phyloP scores from a whole-genome alignment of 1,284 basidiomycete species.

The Termitomyces sp. region DNA sequence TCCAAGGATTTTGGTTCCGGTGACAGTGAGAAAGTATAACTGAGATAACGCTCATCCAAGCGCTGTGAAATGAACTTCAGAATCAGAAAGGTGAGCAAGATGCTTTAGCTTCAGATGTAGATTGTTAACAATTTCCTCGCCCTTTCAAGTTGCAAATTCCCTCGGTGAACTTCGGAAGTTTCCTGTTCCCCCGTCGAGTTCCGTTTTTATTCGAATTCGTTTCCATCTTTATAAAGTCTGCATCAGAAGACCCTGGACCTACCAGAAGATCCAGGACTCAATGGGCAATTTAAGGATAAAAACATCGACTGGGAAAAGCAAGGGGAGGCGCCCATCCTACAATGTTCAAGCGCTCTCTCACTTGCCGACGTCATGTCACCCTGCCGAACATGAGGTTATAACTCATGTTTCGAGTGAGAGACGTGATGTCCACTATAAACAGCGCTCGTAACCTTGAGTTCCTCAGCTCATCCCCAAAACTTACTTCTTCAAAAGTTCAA shows the following conservation, averaged over 20 bases:
- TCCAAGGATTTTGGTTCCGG: background rate
- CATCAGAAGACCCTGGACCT: too few species aligned
- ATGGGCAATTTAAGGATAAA: background rate
- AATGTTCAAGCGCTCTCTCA: background rate
- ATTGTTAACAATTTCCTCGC: background rate
- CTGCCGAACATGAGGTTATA: background rate
- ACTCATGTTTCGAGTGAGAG: background rate
- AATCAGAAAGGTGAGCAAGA: background rate
- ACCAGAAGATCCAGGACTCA: background rate
- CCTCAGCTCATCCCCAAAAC: background rate
- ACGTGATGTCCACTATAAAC: background rate
- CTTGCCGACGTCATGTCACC: background rate
- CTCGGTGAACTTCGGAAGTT: background rate
- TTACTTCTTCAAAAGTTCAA: background rate
- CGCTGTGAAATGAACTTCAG: background rate
- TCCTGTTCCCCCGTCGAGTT: background rate
- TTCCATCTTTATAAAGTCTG: background rate
- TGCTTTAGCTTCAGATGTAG: background rate
- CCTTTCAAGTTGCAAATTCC: too few species aligned
- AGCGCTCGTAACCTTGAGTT: background rate
- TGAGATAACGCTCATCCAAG: background rate
- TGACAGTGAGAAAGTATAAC: background rate
- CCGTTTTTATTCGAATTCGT: background rate
- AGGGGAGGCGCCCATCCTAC: background rate
- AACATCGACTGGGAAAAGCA: background rate